phyloP scores from a whole-genome alignment of 2,329 filamentous ascomycete genomes.

The Fulvia fulva region DNA sequence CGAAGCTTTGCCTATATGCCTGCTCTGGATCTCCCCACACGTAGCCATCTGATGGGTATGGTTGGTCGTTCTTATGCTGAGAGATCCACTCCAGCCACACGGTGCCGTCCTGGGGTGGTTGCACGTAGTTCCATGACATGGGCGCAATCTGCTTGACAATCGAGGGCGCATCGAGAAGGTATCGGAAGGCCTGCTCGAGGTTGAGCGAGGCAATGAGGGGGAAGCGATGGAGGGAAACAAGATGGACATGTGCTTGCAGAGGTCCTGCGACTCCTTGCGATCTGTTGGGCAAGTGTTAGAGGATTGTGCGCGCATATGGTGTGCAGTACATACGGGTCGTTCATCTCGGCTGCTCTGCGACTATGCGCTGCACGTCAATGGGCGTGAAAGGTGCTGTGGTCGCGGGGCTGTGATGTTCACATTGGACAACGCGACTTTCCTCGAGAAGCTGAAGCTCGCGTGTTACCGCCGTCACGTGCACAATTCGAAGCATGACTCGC shows the following conservation, averaged over 20 bases:
- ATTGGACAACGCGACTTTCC: conserved; percentile 1
- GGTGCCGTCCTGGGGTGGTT: conserved; percentile 74
- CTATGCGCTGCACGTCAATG: conserved; percentile 1
- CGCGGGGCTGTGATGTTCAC: background rate
- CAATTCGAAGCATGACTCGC: background rate
- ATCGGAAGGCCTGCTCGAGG: conserved; percentile 73
- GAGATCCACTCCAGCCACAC: conserved; percentile 89
- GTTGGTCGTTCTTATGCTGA: conserved; percentile 62
- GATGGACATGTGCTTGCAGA: conserved; percentile 65
- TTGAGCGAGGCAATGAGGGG: conserved; percentile 68
- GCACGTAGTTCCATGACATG: conserved; percentile 91
- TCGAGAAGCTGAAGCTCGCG: background rate
- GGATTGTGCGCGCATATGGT: background rate
- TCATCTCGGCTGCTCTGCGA: conserved; percentile 12
- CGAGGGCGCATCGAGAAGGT: conserved; percentile 77
- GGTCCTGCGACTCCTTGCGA: conserved; percentile 22
- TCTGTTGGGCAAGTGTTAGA: conserved; percentile 16
- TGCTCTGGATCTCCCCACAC: conserved; percentile 83
- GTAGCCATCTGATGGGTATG: conserved; percentile 87
- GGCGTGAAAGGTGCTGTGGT: background rate
- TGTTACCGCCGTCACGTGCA: background rate
- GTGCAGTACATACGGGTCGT: background rate
- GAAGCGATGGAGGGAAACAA: conserved; percentile 79
- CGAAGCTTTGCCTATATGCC: conserved; percentile 68
- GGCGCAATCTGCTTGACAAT: conserved; percentile 79